phyloP scores from a whole-genome alignment of 768 basidiomycete species.

The Rhizopogon roseolus region DNA sequence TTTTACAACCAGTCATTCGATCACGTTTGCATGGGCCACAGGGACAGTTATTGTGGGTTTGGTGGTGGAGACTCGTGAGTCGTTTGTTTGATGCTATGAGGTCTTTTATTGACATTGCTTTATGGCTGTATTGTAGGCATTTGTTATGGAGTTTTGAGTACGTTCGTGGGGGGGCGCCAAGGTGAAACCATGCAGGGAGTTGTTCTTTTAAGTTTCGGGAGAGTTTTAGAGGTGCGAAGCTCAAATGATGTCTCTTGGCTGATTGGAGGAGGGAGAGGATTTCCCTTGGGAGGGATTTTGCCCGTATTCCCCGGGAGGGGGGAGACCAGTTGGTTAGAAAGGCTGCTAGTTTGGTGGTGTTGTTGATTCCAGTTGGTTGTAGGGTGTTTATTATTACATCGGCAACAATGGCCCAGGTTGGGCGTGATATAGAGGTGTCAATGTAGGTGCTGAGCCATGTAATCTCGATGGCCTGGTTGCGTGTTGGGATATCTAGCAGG shows the following conservation, averaged over 20 bases:
- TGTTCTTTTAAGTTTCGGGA: not conserved
- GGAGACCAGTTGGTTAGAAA: not conserved
- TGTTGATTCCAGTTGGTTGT: not conserved
- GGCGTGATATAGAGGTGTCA: not conserved
- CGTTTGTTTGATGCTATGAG: not conserved
- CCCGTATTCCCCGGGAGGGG: no score
- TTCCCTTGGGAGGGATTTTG: not conserved
- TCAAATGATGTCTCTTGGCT: not conserved
- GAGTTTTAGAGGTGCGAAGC: not conserved
- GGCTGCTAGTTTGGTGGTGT: no score
- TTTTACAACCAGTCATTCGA: no score
- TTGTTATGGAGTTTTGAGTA: no score
- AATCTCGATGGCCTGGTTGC: conserved; percentile 1
- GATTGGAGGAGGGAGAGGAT: no score
- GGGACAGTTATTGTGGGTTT: no score
- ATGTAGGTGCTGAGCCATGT: conserved; percentile 3
- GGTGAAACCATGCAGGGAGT: not conserved
- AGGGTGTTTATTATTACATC: not conserved
- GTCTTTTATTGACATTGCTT: not conserved
- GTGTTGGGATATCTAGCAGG: not conserved
- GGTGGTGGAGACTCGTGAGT: no score
- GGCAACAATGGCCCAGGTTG: not conserved
- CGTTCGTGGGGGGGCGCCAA: not conserved
- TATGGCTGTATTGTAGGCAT: no score
- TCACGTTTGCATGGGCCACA: no score